A percentile compares a stretch with the other conserved stretches of the same genome.
Evolutionary conservation across 2,329 filamentous ascomycete genomes (phyloP).

Genomic region (Aspergillus carbonarius): DNA sequence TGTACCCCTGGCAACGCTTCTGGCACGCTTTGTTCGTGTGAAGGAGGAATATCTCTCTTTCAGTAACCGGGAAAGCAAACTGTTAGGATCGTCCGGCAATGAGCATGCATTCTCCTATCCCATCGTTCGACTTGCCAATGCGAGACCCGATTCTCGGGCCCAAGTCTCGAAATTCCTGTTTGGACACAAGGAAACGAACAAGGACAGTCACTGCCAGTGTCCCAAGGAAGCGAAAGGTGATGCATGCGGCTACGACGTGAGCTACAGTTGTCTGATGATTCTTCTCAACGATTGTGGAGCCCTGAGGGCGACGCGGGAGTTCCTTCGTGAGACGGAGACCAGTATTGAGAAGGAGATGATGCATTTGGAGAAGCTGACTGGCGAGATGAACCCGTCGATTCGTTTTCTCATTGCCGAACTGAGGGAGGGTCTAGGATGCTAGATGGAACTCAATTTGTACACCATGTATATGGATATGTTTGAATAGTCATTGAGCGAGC

Average conservation of each 20-base stretch:
- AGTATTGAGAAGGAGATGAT: neutral
- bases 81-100: neutral
- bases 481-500: too few species aligned
- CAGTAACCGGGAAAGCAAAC: neutral
- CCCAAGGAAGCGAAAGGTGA: neutral
- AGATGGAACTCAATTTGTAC: neutral
- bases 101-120: neutral
- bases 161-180: neutral
- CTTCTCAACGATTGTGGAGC: neutral
- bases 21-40: neutral
- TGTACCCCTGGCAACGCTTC: neutral
- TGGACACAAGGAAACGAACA: neutral
- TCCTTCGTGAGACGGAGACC: constrained; percentile 6
- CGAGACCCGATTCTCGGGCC: neutral
- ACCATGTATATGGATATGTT: neutral
- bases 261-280: neutral
- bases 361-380: constrained; percentile 1
- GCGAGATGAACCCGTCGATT: neutral
- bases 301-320: neutral
- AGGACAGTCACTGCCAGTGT: neutral
- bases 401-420: neutral
- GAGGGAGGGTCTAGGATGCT: neutral
- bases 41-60: neutral
- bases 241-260: neutral
- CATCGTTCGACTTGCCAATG: neutral